Percentiles rank a stretch among this genome's conserved stretches.
phyloP scores from a whole-genome alignment of 2,329 filamentous ascomycete genomes.

The Aaosphaeria arxii region DNA sequence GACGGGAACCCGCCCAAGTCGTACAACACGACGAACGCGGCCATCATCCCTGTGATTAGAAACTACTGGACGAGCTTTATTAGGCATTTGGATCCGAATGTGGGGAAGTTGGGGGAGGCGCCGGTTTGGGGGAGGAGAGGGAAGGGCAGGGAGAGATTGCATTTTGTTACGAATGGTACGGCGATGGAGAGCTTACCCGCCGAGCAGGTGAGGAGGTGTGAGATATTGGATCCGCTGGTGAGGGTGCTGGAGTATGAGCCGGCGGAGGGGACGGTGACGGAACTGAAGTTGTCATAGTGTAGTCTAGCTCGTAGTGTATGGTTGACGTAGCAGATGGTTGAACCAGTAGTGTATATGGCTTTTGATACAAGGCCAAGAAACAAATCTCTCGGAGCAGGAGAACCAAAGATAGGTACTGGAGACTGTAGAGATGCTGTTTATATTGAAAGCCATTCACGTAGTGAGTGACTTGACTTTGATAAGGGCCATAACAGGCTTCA shows the following conservation, averaged over 20 bases:
- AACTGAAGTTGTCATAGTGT: background rate
- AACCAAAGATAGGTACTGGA: too few species aligned
- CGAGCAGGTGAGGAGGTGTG: slow-evolving; percentile 1
- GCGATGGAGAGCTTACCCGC: slow-evolving; percentile 36
- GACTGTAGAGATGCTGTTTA: too few species aligned
- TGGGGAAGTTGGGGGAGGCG: slow-evolving; percentile 42
- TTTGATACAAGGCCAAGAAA: too few species aligned
- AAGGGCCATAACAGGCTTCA: too few species aligned
- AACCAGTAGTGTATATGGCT: background rate
- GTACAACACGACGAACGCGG: slow-evolving; percentile 56
- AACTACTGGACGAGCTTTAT: slow-evolving; percentile 76
- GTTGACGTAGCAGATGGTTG: too few species aligned
- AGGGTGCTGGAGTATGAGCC: slow-evolving; percentile 3
- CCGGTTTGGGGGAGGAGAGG: slow-evolving; percentile 53
- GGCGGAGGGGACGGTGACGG: background rate
- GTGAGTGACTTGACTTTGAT: too few species aligned
- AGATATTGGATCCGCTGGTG: slow-evolving; percentile 4
- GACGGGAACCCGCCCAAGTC: slow-evolving; percentile 50
- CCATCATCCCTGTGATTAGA: slow-evolving; percentile 61
- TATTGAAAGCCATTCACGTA: too few species aligned
- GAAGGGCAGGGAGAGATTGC: slow-evolving; percentile 26
- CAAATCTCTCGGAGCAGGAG: too few species aligned
- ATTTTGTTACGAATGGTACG: slow-evolving; percentile 39
- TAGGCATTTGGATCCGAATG: slow-evolving; percentile 63
- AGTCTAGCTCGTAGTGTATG: background rate